Conservation (phyloP, 1,139 yeast genomes). For the Hemisphaericaspora lyxosophila region DNA sequence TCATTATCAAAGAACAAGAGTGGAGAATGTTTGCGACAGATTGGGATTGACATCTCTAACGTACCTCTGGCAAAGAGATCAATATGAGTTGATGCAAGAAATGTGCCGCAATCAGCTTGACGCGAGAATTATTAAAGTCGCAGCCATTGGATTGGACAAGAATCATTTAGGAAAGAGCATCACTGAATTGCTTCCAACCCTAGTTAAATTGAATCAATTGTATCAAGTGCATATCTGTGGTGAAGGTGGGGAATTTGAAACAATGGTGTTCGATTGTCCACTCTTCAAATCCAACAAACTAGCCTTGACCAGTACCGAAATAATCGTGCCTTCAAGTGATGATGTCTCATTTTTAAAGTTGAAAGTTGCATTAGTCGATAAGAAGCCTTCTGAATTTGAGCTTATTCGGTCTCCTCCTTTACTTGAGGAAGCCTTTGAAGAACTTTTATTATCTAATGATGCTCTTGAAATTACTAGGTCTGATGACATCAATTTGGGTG, state of each 20-base stretch:
- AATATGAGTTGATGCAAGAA: constrained; percentile 73
- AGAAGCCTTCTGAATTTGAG: constrained; percentile 23
- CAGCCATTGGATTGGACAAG: constrained; percentile 77
- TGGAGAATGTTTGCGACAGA: constrained; percentile 83
- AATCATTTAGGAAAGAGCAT: constrained; percentile 69
- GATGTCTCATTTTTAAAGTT: constrained; percentile 68
- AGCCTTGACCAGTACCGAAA: constrained; percentile 39
- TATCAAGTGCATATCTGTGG: constrained; percentile 94
- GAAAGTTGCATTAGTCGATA: constrained; percentile 42
- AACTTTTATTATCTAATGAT: constrained; percentile 17
- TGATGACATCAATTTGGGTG: neutral
- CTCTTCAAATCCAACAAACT: constrained; percentile 60
- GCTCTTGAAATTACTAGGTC: neutral
- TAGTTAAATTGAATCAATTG: constrained; percentile 56
- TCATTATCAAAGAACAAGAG: constrained; percentile 88
- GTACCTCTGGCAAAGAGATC: constrained; percentile 88
- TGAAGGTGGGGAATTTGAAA: constrained; percentile 97
- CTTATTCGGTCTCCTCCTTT: constrained; percentile 43
- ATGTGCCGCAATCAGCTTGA: constrained; percentile 75
- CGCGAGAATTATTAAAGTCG: constrained; percentile 87
- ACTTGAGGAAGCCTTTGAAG: constrained; percentile 50
- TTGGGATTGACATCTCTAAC: constrained; percentile 69
- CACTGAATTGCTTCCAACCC: constrained; percentile 57
- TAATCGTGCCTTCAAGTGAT: constrained; percentile 50
- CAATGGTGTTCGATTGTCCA: constrained; percentile 87